Base-by-base conservation (phyloP, 148 eudicot genomes). In the Rhododendron ovatum region DNA sequence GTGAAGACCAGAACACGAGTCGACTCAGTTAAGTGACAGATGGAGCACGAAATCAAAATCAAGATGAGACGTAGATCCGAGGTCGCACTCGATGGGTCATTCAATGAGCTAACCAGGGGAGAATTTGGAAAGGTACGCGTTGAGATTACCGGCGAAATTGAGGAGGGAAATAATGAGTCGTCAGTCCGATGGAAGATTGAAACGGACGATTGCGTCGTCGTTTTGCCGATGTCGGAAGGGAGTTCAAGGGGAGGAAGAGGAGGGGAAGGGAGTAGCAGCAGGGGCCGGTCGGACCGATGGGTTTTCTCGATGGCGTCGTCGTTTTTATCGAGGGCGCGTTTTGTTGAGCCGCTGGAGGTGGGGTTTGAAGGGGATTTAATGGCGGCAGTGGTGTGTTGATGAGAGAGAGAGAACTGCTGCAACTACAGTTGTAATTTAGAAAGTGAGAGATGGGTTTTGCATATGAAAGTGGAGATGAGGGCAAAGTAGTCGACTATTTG, bases 21-120 rank as follows among this genome's bases (percentile, higher is more conserved):
- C 2, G 14, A 24, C 4, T 78, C 11, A 45, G 30, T 78, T 7
- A 26, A 24, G 7, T 1, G 53, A 78, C 50, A 51, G 12, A 20
- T 2, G 51, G 9, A 77, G 28, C n/a, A 20, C 53, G 24, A 77
- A 77, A 9, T 43, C 80, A 43, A 18, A 57, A 8, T 81, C 61
- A 45, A 75, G 53, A 53, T 7, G 69, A n/a, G 20, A 17, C 20
- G 2, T 48, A 37, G 15, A 17, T 75, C 0, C 51, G 76, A 83
- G 85, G 81, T 87, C 83, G 18, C 82, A 88, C 81, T 90, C 93
- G 43, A 93, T 91, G 15, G 95, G 93, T 3, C 95, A 93, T 86
- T 88, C 91, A 11, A 41, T 86, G 82, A 81, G 73, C 82, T 83
- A 45, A 71, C 88, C 84, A 1, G 86, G 89, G 0, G 90, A 87